phyloP scores from a whole-genome alignment of 1,284 basidiomycete species.

The Cryptococcus amylolentus region DNA sequence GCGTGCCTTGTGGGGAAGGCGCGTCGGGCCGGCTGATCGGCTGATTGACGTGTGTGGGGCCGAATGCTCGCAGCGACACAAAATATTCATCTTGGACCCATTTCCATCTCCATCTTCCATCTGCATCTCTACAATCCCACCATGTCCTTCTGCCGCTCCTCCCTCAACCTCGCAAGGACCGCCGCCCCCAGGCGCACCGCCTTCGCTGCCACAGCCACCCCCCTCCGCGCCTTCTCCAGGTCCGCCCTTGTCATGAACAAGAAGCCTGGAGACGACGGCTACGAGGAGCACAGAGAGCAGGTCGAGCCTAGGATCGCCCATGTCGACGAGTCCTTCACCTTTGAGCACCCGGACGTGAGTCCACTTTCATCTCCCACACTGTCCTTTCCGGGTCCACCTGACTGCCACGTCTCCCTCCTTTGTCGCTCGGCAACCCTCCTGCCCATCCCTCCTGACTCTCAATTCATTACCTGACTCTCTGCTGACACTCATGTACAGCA shows the following conservation, averaged over 20 bases:
- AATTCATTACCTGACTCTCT: neutral
- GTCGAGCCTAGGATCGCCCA: conserved; percentile 32
- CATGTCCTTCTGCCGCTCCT: conserved; percentile 14
- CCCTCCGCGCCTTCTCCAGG: conserved; percentile 4
- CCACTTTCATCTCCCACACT: neutral
- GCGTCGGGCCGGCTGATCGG: too few relatives aligned
- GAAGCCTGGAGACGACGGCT: conserved; percentile 20
- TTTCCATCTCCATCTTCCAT: conserved; percentile 2
- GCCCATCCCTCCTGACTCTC: neutral
- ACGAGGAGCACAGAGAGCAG: conserved; percentile 40
- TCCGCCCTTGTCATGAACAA: conserved; percentile 1
- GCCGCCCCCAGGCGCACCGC: neutral
- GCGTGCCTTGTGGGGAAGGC: too few relatives aligned
- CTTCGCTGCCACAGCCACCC: conserved; percentile 1
- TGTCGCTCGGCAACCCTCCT: neutral
- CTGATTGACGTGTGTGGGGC: too few relatives aligned
- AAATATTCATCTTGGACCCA: neutral
- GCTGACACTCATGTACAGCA: conserved; percentile 4
- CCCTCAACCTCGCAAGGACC: conserved; percentile 4
- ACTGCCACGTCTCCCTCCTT: neutral
- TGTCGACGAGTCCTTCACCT: conserved; percentile 32
- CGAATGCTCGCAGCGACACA: too few relatives aligned
- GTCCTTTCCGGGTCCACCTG: neutral
- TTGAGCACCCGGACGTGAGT: conserved; percentile 35
- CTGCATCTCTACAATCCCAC: conserved; percentile 1